Evolutionary conservation across 331 rosid genomes (phyloP).

Genomic region (Quercus lobata): DNA sequence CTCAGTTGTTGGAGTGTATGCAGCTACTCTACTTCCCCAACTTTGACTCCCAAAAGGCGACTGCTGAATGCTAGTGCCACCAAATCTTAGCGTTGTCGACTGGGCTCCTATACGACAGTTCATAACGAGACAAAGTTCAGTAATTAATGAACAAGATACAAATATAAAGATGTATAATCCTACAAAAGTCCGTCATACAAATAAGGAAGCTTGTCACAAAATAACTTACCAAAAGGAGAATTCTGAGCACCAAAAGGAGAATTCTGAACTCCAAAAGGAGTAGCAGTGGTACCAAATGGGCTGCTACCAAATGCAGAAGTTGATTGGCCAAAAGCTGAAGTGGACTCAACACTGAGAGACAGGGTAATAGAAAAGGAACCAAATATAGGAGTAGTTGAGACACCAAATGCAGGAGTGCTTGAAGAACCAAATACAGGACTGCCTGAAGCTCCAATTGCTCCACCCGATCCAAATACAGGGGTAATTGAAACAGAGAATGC

Average conservation of each 20-base stretch:
- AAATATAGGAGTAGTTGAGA: conserved; percentile 47
- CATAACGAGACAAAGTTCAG: conserved; percentile 1
- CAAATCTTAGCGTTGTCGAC: conserved; percentile 23
- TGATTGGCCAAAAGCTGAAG: conserved; percentile 78
- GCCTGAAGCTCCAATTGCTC: conserved; percentile 1
- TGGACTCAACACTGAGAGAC: conserved; percentile 62
- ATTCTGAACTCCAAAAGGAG: conserved; percentile 71
- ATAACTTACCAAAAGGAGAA: conserved; percentile 47
- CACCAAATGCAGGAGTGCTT: conserved; percentile 45
- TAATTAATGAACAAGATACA: conserved; percentile 11
- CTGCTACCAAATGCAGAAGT: conserved; percentile 19
- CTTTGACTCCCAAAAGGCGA: conserved; percentile 60
- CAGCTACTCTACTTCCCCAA: conserved; percentile 77
- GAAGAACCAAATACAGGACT: conserved; percentile 24
- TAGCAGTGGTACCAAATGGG: too few relatives aligned
- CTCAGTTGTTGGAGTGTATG: conserved; percentile 72
- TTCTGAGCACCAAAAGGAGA: too few relatives aligned
- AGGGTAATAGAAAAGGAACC: conserved; percentile 66
- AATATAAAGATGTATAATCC: background rate
- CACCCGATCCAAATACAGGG: conserved; percentile 10
- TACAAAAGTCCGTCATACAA: background rate
- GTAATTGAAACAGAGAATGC: conserved; percentile 48
- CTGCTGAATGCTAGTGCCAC: conserved; percentile 48
- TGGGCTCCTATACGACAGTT: conserved; percentile 56
- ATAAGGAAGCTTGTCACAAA: background rate